Conservation (phyloP, 805 yeast species). For the Saturnispora mendoncae region DNA sequence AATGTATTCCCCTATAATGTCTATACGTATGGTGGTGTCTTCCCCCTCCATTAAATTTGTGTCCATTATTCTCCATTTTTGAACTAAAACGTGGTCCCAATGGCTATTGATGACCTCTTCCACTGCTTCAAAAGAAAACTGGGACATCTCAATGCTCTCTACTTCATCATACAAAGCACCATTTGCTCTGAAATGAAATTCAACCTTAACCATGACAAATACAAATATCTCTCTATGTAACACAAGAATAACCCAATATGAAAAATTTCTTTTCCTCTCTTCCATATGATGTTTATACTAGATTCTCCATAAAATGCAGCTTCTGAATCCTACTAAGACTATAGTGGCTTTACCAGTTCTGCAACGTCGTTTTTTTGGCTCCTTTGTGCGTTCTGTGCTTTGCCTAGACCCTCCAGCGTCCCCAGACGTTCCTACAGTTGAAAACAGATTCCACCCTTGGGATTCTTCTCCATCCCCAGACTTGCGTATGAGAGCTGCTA, state of each 20-base stretch:
- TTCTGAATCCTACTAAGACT: neutral
- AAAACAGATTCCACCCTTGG: constrained; percentile 78
- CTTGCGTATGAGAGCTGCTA: constrained; percentile 83
- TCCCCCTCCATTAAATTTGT: neutral
- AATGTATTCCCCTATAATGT: neutral
- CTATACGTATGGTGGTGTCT: neutral
- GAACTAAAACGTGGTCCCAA: constrained; percentile 1
- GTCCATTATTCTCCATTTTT: constrained; percentile 1
- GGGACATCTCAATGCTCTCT: neutral
- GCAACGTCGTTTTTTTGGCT: constrained; percentile 22
- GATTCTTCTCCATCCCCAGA: constrained; percentile 87
- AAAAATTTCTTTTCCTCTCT: neutral
- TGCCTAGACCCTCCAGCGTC: constrained; percentile 54
- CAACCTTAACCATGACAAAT: neutral
- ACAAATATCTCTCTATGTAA: neutral
- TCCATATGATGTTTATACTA: neutral
- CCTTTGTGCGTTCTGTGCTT: constrained; percentile 30
- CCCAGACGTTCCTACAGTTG: constrained; percentile 58
- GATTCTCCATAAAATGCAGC: neutral
- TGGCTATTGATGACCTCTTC: neutral
- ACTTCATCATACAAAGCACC: neutral
- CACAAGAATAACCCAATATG: neutral
- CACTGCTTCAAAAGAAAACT: neutral
- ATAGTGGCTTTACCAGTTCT: neutral
- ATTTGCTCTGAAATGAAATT: constrained; percentile 3